Conservation (phyloP, 2,329 filamentous ascomycete genomes). For the Malbranchea zuffiana region DNA sequence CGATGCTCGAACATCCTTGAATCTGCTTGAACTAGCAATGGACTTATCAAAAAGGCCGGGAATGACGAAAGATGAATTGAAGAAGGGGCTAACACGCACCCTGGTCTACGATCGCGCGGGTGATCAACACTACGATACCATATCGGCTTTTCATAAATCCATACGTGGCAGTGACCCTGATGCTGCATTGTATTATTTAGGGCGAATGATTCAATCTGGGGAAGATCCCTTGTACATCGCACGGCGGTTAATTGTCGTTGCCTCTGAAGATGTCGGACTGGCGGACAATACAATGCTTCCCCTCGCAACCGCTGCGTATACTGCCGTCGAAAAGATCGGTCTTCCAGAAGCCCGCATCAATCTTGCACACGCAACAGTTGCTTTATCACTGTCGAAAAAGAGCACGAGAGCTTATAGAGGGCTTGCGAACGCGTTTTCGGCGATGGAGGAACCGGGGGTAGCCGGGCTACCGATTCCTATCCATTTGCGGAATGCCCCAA, state of each 20-base stretch:
- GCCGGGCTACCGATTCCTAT: constrained; percentile 72
- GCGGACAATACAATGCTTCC: constrained; percentile 76
- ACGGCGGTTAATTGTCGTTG: constrained; percentile 84
- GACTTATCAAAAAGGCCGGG: constrained; percentile 55
- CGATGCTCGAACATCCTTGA: constrained; percentile 84
- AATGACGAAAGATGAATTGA: constrained; percentile 66
- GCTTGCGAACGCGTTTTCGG: constrained; percentile 66
- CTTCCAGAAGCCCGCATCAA: constrained; percentile 93
- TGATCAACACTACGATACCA: constrained; percentile 95
- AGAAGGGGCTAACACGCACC: constrained; percentile 75
- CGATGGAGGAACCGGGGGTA: constrained; percentile 70
- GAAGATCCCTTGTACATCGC: constrained; percentile 91
- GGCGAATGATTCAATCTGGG: constrained; percentile 87
- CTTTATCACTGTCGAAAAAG: constrained; percentile 70
- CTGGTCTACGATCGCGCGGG: constrained; percentile 90
- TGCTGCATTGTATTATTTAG: constrained; percentile 86
- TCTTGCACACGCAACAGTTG: constrained; percentile 75
- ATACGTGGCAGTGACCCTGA: constrained; percentile 79
- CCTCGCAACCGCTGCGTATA: constrained; percentile 75
- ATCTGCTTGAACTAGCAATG: constrained; percentile 80
- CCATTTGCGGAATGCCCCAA: constrained; percentile 86
- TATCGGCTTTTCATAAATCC: constrained; percentile 93
- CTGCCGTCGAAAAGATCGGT: constrained; percentile 82
- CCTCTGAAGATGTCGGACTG: constrained; percentile 84
- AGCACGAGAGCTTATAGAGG: constrained; percentile 77